Evolutionary conservation across 306 rosid genomes (phyloP).

Genomic region (Acacia acuminata): DNA sequence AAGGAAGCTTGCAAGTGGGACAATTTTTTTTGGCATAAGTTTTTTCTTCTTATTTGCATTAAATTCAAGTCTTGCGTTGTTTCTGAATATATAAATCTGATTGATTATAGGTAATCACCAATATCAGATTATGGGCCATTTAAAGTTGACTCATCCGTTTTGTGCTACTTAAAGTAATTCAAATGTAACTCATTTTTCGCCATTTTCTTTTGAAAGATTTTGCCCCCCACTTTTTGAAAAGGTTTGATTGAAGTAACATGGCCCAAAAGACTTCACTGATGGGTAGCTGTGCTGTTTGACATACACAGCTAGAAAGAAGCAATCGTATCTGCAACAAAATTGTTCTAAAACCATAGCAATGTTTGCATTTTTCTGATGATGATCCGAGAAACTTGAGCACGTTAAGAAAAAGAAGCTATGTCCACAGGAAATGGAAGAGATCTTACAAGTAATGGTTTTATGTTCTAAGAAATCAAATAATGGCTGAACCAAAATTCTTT

Average conservation of each 20-base stretch:
- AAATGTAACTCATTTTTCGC: neutral
- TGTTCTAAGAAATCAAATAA: neutral
- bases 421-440: neutral
- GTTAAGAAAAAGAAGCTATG: neutral
- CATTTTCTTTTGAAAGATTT: neutral
- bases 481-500: neutral
- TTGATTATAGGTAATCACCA: neutral
- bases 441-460: neutral
- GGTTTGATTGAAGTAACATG: constrained; percentile 9
- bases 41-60: neutral
- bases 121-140: neutral
- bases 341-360: neutral
- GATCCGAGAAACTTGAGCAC: neutral
- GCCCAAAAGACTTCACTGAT: neutral
- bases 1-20: neutral
- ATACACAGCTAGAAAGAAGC: neutral
- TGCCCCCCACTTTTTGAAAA: neutral
- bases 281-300: neutral
- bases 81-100: neutral
- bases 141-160: neutral
- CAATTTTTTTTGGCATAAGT: neutral
- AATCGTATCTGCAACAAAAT: neutral
- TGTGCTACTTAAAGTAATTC: neutral
- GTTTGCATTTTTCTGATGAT: neutral
- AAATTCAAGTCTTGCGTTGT: neutral